Evolutionary conservation across 805 yeast genomes (phyloP).

Genomic region (Starmerella vitae): DNA sequence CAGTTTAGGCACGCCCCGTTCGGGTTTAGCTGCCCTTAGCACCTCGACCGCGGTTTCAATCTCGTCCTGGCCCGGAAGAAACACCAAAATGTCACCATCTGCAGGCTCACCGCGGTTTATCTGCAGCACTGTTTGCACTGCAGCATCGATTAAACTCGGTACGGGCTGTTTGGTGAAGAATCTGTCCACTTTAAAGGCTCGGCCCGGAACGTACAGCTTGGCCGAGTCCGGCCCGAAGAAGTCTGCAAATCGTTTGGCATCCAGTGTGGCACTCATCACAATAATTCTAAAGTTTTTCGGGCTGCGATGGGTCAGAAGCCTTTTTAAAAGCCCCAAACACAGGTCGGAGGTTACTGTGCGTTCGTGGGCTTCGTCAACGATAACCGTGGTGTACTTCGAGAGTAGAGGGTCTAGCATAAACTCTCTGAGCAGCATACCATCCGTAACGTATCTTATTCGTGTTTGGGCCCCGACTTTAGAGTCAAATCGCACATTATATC

Average conservation of each 20-base stretch:
- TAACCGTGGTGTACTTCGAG: slow-evolving; percentile 53
- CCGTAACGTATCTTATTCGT: slow-evolving; percentile 73
- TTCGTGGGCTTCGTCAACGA: slow-evolving; percentile 96
- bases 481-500: slow-evolving; percentile 86
- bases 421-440: slow-evolving; percentile 94
- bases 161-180: slow-evolving; percentile 48
- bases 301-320: slow-evolving; percentile 40
- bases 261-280: slow-evolving; percentile 93
- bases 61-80: slow-evolving; percentile 94
- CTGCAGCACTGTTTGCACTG: slow-evolving; percentile 61
- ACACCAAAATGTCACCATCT: slow-evolving; percentile 82
- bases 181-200: slow-evolving; percentile 70
- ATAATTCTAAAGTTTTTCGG: slow-evolving; percentile 48
- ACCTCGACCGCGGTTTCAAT: slow-evolving; percentile 70
- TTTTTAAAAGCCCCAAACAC: slow-evolving; percentile 74
- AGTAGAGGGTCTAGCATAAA: slow-evolving; percentile 60
- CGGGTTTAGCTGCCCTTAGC: slow-evolving; percentile 39
- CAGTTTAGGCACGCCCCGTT: slow-evolving; percentile 60
- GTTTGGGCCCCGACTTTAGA: slow-evolving; percentile 50
- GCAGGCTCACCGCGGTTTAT: slow-evolving; percentile 59
- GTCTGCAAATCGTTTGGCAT: slow-evolving; percentile 69
- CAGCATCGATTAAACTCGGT: slow-evolving; percentile 74
- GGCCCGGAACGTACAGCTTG: slow-evolving; percentile 79
- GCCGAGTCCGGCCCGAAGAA: slow-evolving; percentile 60
- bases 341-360: slow-evolving; percentile 85